phyloP scores from a whole-genome alignment of 2,329 filamentous ascomycete genomes.

The Xylaria sp. region DNA sequence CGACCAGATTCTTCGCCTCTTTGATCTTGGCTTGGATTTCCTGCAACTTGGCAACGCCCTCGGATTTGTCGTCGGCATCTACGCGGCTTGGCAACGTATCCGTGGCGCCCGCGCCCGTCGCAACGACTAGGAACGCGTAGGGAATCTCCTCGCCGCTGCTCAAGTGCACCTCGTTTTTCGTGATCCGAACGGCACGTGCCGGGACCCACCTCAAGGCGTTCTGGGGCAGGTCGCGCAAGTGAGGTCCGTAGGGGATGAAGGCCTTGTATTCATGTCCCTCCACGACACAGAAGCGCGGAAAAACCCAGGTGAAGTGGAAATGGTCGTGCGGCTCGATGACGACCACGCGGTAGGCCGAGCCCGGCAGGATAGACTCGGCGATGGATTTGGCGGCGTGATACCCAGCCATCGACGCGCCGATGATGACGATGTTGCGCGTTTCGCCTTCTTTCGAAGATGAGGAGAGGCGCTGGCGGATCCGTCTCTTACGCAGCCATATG shows the following conservation, averaged over 20 bases:
- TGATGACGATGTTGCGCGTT: constrained; percentile 58
- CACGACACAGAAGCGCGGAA: constrained; percentile 64
- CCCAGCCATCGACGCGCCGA: constrained; percentile 65
- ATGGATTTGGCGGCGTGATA: constrained; percentile 55
- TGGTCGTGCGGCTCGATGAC: constrained; percentile 65
- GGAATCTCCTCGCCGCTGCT: constrained; percentile 50
- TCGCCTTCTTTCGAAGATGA: constrained; percentile 22
- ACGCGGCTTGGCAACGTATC: constrained; percentile 54
- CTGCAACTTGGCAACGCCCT: constrained; percentile 51
- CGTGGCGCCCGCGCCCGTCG: constrained; percentile 57
- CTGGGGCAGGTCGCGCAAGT: constrained; percentile 39
- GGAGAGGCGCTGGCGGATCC: constrained; percentile 24
- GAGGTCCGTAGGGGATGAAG: constrained; percentile 62
- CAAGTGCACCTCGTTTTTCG: constrained; percentile 47
- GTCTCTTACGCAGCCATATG: constrained; percentile 25
- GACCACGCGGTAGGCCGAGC: constrained; percentile 55
- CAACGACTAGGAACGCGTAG: constrained; percentile 62
- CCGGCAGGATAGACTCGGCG: constrained; percentile 52
- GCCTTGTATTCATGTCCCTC: constrained; percentile 62
- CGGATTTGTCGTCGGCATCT: constrained; percentile 47
- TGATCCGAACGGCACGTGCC: constrained; percentile 49
- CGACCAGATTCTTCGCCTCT: constrained; percentile 50
- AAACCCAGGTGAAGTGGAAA: constrained; percentile 65
- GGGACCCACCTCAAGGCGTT: constrained; percentile 45
- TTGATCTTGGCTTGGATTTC: constrained; percentile 54